These are phyloP conservation scores for Poteriospumella lacustris DNA, from an alignment of 108 stramenopile species.

Conservation along the genomic window DNA sequence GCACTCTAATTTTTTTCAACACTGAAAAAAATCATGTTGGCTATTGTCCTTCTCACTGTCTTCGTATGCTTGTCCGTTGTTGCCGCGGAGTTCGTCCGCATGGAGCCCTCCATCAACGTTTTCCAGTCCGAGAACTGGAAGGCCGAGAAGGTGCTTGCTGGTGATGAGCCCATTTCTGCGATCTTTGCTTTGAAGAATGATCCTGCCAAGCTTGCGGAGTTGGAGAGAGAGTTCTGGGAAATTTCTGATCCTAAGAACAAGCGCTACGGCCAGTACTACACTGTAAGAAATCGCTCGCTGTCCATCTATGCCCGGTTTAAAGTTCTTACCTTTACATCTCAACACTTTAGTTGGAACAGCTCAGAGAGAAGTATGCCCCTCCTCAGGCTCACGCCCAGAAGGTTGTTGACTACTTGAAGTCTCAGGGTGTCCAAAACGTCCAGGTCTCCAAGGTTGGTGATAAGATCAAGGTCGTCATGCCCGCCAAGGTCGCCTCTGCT, in stretches of 20 bases:
- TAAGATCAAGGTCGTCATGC: constrained; percentile 10
- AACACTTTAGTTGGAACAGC: too few relatives aligned
- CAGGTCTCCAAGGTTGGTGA: background rate
- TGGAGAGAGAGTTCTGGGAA: constrained; percentile 29
- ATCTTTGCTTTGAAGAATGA: constrained; percentile 29
- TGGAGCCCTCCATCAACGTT: constrained; percentile 23
- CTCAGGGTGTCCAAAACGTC: constrained; percentile 11
- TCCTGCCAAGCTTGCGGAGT: background rate
- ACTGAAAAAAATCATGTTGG: background rate
- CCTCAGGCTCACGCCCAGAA: constrained; percentile 32
- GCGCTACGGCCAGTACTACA: constrained; percentile 24
- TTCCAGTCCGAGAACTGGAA: background rate
- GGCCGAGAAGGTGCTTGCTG: background rate
- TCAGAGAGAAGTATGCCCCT: too few relatives aligned
- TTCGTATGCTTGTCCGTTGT: background rate
- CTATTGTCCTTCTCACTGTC: background rate
- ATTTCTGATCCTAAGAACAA: constrained; percentile 17
- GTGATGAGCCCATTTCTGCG: constrained; percentile 3
- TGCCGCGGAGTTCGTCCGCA: background rate
- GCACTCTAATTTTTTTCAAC: background rate
- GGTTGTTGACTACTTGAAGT: background rate
- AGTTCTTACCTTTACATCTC: too few relatives aligned
- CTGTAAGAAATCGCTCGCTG: background rate
- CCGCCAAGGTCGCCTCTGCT: constrained; percentile 19
- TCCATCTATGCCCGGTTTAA: too few relatives aligned